Evolutionary conservation across 2,329 filamentous ascomycete species (phyloP).

Genomic region (Colletotrichum aenigma): DNA sequence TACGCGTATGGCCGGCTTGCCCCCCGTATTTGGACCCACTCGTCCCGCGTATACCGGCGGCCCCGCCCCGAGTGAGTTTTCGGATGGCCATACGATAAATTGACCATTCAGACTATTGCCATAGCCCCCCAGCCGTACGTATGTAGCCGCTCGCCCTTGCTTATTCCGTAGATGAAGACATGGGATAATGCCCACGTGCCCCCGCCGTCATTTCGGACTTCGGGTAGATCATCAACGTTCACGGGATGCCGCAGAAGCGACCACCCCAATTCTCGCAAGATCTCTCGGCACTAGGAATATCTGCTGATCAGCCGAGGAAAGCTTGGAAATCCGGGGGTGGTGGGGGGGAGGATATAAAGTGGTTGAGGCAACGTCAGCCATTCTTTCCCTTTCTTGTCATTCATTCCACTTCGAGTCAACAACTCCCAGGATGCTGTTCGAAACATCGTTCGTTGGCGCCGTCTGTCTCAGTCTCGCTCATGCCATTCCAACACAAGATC

Average conservation of each 20-base stretch:
- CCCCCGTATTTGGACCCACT: background rate
- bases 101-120: background rate
- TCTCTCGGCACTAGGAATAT: background rate
- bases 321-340: too few relatives aligned
- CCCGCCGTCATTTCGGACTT: background rate
- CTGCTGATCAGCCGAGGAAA: background rate
- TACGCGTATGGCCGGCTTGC: background rate
- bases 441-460: background rate
- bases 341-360: background rate
- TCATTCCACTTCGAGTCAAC: background rate
- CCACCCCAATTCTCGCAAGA: background rate
- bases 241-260: background rate
- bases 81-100: background rate
- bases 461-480: background rate
- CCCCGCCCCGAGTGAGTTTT: background rate
- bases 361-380: background rate
- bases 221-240: background rate
- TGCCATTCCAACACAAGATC: background rate
- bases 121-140: background rate
- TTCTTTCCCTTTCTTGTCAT: background rate
- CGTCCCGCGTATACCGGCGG: background rate
- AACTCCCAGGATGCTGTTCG: background rate
- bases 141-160: background rate
- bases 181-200: background rate
- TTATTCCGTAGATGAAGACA: rapidly evolving